These are phyloP conservation scores for Yamadazyma insecticola DNA, from an alignment of 805 yeast genomes.

Conservation along the genomic window DNA sequence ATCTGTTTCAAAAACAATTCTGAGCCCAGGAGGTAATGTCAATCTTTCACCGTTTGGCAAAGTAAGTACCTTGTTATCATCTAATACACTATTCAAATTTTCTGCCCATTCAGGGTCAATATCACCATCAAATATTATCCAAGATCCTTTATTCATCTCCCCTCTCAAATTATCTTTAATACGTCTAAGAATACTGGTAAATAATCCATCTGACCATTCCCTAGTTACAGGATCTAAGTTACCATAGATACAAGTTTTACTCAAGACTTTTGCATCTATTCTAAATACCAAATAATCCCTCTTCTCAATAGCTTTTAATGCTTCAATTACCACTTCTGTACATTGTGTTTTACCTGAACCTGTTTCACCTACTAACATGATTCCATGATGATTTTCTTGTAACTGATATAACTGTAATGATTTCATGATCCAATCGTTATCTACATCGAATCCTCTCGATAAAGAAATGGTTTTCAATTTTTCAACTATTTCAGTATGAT, in stretches of 20 bases:
- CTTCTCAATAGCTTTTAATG: constrained; percentile 32
- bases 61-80: constrained; percentile 78
- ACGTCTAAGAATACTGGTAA: constrained; percentile 62
- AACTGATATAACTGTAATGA: constrained; percentile 55
- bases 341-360: constrained; percentile 70
- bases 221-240: constrained; percentile 67
- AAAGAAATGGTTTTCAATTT: constrained; percentile 1
- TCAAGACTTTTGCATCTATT: constrained; percentile 73
- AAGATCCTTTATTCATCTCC: constrained; percentile 49
- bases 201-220: constrained; percentile 89
- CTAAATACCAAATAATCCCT: constrained; percentile 36
- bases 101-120: constrained; percentile 95
- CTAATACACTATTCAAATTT: constrained; percentile 82
- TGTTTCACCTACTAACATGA: constrained; percentile 73
- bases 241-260: constrained; percentile 68
- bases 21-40: constrained; percentile 56
- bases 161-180: constrained; percentile 55
- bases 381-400: constrained; percentile 64
- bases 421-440: constrained; percentile 6
- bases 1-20: constrained; percentile 74
- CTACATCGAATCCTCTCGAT: constrained; percentile 1
- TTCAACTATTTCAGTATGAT: constrained; percentile 19
- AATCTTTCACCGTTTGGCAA: constrained; percentile 88
- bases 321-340: constrained; percentile 45
- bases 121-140: constrained; percentile 91